phyloP scores from a whole-genome alignment of 2,329 filamentous ascomycete species.

The Penicillium psychrosexuale region DNA sequence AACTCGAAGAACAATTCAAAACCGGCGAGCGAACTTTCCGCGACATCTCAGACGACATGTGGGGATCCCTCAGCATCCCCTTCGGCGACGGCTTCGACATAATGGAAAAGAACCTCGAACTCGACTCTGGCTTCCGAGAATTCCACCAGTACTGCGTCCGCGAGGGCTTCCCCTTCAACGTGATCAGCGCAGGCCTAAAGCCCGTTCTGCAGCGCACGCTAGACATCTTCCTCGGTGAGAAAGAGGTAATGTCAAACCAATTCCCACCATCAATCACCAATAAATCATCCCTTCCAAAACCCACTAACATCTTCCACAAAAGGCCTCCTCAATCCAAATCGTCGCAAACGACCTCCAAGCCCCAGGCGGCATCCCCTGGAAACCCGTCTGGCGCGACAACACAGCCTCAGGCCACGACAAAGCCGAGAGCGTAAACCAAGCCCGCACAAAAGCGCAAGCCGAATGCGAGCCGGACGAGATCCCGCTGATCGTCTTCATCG shows the following conservation, averaged over 20 bases:
- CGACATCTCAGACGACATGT: slow-evolving; percentile 70
- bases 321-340: slow-evolving; percentile 59
- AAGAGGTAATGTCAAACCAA: slow-evolving; percentile 39
- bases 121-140: slow-evolving; percentile 61
- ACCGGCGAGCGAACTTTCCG: slow-evolving; percentile 64
- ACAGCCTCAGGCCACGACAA: slow-evolving; percentile 66
- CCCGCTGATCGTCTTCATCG: slow-evolving; percentile 67
- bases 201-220: slow-evolving; percentile 61
- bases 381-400: slow-evolving; percentile 65
- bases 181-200: slow-evolving; percentile 66
- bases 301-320: background rate
- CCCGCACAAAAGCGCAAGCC: slow-evolving; percentile 53
- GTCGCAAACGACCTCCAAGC: slow-evolving; percentile 66
- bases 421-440: slow-evolving; percentile 61
- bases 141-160: slow-evolving; percentile 65
- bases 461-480: slow-evolving; percentile 59
- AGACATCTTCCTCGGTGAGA: slow-evolving; percentile 63
- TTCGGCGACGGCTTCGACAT: slow-evolving; percentile 66
- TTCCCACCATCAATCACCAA: background rate
- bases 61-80: slow-evolving; percentile 63
- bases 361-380: slow-evolving; percentile 59
- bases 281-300: background rate
- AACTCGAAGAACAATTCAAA: slow-evolving; percentile 63
- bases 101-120: slow-evolving; percentile 60
- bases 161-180: slow-evolving; percentile 65